phyloP scores from a whole-genome alignment of 2,329 filamentous ascomycete species.

The Bertia moriformis region DNA sequence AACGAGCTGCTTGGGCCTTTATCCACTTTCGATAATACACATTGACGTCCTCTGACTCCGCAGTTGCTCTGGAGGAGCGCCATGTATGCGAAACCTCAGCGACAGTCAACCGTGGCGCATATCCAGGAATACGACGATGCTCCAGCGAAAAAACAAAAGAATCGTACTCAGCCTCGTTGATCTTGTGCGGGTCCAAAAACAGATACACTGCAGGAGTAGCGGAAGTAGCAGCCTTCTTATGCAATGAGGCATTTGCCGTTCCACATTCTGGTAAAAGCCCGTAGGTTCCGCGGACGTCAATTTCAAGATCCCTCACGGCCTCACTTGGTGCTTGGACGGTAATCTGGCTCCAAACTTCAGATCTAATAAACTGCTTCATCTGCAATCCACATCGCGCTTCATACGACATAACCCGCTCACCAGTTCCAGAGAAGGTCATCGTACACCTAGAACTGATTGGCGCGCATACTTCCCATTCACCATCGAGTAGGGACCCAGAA shows the following conservation, averaged over 20 bases:
- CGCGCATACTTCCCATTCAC: background rate
- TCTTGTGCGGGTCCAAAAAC: constrained; percentile 38
- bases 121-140: constrained; percentile 25
- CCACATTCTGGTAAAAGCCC: constrained; percentile 36
- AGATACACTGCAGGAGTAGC: constrained; percentile 26
- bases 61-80: background rate
- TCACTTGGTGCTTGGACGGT: constrained; percentile 17
- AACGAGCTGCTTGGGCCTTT: background rate
- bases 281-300: constrained; percentile 33
- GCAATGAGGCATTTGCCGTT: constrained; percentile 36
- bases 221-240: constrained; percentile 20
- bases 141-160: constrained; percentile 39
- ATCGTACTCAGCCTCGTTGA: constrained; percentile 29
- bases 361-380: background rate
- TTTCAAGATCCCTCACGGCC: constrained; percentile 12
- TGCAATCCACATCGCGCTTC: background rate
- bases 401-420: background rate
- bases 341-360: constrained; percentile 22
- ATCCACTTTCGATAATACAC: background rate
- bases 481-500: background rate
- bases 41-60: background rate
- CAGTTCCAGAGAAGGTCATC: background rate
- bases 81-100: constrained; percentile 12
- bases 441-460: background rate
- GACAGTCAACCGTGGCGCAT: constrained; percentile 26